These are phyloP conservation scores for Candida schatavii DNA, from an alignment of 805 yeast genomes.

Conservation along the genomic window DNA sequence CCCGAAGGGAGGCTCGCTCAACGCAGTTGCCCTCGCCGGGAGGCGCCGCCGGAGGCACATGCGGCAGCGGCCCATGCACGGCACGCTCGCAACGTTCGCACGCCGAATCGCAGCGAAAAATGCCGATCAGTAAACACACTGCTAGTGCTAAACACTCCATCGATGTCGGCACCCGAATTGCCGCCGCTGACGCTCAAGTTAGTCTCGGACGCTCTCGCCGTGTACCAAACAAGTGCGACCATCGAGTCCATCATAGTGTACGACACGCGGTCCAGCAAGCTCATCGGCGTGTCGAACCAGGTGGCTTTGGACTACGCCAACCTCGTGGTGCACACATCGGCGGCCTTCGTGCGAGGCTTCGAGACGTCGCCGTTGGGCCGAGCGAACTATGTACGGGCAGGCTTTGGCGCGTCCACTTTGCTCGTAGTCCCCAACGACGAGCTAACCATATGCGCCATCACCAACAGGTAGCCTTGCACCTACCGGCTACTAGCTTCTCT, in stretches of 20 bases:
- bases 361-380: not conserved
- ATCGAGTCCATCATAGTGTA: not conserved
- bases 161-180: slow-evolving; percentile 1
- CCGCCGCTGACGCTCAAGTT: not conserved
- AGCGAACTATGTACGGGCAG: slow-evolving; percentile 1
- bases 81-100: too few relatives aligned
- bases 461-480: not conserved
- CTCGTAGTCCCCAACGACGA: slow-evolving; percentile 2
- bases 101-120: too few relatives aligned
- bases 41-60: too few relatives aligned
- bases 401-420: slow-evolving; percentile 2
- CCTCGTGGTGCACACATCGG: not conserved
- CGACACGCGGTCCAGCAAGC: not conserved
- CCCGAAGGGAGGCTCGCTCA: too few relatives aligned
- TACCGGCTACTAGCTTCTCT: too few relatives aligned
- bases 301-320: not conserved
- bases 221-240: slow-evolving; percentile 1
- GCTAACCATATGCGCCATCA: slow-evolving; percentile 1
- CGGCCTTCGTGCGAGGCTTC: not conserved
- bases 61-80: too few relatives aligned
- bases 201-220: slow-evolving; percentile 1
- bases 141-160: not conserved
- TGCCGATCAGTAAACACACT: not conserved
- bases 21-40: too few relatives aligned
- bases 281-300: slow-evolving; percentile 1